Conservation (phyloP, 2,329 filamentous ascomycete genomes). For the Malbranchea zuffiana region DNA sequence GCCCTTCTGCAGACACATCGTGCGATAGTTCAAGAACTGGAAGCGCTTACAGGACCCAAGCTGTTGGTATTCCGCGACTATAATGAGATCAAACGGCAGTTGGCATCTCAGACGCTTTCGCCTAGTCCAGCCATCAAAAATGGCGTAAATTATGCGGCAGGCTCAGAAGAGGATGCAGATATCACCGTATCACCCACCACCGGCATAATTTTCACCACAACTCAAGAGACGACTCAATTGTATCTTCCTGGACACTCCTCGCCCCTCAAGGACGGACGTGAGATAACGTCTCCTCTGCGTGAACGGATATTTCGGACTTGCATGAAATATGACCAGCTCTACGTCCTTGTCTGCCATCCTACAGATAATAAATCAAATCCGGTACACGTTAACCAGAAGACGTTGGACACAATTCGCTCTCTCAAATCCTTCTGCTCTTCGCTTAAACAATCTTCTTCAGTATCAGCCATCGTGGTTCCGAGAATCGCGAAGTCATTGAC, state of each 20-base stretch:
- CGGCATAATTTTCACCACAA: conserved; percentile 58
- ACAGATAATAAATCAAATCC: conserved; percentile 15
- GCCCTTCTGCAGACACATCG: conserved; percentile 21
- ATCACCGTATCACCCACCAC: conserved; percentile 57
- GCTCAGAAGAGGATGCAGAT: conserved; percentile 42
- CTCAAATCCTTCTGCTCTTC: conserved; percentile 21
- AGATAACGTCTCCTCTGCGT: conserved; percentile 37
- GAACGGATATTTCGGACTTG: conserved; percentile 46
- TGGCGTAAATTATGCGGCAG: too few relatives aligned
- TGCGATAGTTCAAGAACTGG: conserved; percentile 12
- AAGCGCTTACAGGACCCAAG: conserved; percentile 9
- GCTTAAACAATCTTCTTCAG: conserved; percentile 7
- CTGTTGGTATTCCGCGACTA: conserved; percentile 20
- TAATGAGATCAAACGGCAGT: too few relatives aligned
- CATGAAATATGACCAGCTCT: conserved; percentile 53
- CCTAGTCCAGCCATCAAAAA: conserved; percentile 1
- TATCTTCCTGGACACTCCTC: conserved; percentile 51
- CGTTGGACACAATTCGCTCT: conserved; percentile 14
- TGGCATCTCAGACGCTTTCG: too few relatives aligned
- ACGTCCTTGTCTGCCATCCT: conserved; percentile 52
- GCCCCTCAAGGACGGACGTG: conserved; percentile 10
- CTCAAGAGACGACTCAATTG: conserved; percentile 62
- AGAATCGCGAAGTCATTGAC: conserved; percentile 36
- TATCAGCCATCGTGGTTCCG: conserved; percentile 8
- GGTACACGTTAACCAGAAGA: conserved; percentile 11